Evolutionary conservation across 192 early-diverging fungal species (phyloP), one percentile per base, ranked within the genome.

Genomic region (Coemansia sp.): DNA sequence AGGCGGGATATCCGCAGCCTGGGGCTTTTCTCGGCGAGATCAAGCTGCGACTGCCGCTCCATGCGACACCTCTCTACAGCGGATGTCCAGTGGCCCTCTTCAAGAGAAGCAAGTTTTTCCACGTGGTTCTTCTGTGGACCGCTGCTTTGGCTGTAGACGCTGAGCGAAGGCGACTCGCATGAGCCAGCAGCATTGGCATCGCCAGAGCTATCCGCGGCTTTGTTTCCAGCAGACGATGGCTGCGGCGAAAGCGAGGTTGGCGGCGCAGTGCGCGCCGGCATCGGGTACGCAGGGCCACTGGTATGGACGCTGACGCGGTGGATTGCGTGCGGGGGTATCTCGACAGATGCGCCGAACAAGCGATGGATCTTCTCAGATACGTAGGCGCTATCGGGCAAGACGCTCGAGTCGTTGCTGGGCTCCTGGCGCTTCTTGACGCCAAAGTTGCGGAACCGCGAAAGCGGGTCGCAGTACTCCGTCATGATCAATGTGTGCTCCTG

Each of bases 1-100:
- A 80, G 59, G 23, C 77, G 61, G 13, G 77, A 80, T 18, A 74
- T 34, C n/a, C 42, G 6, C 29, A 54, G 49, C 11, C 13, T 16
- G 35, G 48, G 16, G 27, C 14, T 42, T 42, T 42, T 42, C 39
- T 42, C 39, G 39, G 39, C 52, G 4, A 29, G 2, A 13, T 25
- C 28, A 30, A 19, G 8, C 24, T 53, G 29, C 25, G 35, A 59
- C 10, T 53, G 53, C 24, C 66, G 49, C 16, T 47, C 30, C 16
- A 24, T 51, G 55, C 64, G 64, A 42, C 62, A 71, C 22, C 53
- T 59, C 2, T 64, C 66, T 1, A 71, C 66, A 0, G 62, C 56
- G 9, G 48, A 49, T 24, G 53, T 54, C 74, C 69, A 77, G 39
- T 51, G 54, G 24, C 39, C 39, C 3, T 63, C 65, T n/a, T 71